These are phyloP conservation scores for Casuarina cunninghamiana DNA, from an alignment of 306 rosid species.

Conservation along the genomic window DNA sequence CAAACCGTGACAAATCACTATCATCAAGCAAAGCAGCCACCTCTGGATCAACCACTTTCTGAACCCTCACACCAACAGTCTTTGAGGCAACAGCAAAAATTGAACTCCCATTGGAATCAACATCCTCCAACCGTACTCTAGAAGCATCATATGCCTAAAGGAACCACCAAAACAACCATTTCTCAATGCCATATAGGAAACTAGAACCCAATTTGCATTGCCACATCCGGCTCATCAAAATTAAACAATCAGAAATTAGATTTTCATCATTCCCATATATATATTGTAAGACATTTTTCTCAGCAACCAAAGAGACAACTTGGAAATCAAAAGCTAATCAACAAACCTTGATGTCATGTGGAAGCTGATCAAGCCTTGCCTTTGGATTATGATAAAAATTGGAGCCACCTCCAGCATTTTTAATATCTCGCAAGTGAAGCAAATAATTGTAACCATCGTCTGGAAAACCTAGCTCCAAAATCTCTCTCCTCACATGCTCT, in stretches of 20 bases:
- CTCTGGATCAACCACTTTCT: slow-evolving; percentile 84
- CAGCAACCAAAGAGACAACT: not conserved
- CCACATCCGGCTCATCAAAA: not conserved
- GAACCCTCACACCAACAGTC: slow-evolving; percentile 60
- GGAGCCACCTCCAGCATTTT: slow-evolving; percentile 79
- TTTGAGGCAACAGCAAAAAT: slow-evolving; percentile 63
- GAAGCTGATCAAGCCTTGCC: slow-evolving; percentile 60
- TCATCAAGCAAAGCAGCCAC: slow-evolving; percentile 82
- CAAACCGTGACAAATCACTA: slow-evolving; percentile 67
- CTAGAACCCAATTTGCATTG: not conserved
- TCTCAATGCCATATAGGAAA: slow-evolving; percentile 3
- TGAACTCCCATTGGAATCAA: slow-evolving; percentile 41
- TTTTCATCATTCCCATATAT: not conserved
- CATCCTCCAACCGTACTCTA: slow-evolving; percentile 46
- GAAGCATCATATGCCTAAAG: slow-evolving; percentile 93
- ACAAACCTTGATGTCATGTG: slow-evolving; percentile 73
- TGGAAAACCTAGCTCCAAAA: slow-evolving; percentile 83
- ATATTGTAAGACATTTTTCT: not conserved
- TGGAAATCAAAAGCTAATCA: not conserved
- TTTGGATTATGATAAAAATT: slow-evolving; percentile 65
- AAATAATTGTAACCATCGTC: slow-evolving; percentile 93
- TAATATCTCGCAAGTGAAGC: slow-evolving; percentile 71
- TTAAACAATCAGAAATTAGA: not conserved
- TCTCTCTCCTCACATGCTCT: slow-evolving; percentile 64
- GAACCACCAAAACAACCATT: slow-evolving; percentile 9